Percentiles rank a stretch among this genome's conserved stretches.
phyloP scores from a whole-genome alignment of 495 filamentous ascomycete genomes.

The Cercophora samala region DNA sequence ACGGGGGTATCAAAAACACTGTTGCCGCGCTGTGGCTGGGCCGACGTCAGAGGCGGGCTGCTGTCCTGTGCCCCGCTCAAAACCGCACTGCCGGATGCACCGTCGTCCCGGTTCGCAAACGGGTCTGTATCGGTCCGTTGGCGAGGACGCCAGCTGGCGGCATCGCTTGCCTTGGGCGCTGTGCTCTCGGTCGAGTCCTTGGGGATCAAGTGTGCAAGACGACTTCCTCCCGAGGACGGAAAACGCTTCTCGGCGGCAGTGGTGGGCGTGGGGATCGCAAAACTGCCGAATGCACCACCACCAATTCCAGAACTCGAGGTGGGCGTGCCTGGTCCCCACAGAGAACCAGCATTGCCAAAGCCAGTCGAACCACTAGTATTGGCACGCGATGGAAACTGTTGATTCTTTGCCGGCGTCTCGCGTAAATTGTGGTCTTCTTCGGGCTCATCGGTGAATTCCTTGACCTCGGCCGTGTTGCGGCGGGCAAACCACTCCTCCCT shows the following conservation, averaged over 20 bases:
- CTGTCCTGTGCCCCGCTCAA: slow-evolving; percentile 73
- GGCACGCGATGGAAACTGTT: slow-evolving; percentile 62
- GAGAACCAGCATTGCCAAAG: slow-evolving; percentile 54
- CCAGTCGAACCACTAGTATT: slow-evolving; percentile 49
- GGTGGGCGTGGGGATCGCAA: slow-evolving; percentile 54
- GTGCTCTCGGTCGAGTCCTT: slow-evolving; percentile 72
- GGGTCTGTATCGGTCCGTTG: slow-evolving; percentile 78
- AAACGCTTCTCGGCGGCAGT: slow-evolving; percentile 73
- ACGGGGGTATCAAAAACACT: slow-evolving; percentile 55
- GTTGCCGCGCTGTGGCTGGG: slow-evolving; percentile 35
- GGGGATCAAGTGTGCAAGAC: slow-evolving; percentile 77
- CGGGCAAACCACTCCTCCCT: slow-evolving; percentile 58
- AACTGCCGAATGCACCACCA: slow-evolving; percentile 76
- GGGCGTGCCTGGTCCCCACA: slow-evolving; percentile 60
- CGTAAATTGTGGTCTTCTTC: slow-evolving; percentile 35
- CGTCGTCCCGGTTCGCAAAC: slow-evolving; percentile 60
- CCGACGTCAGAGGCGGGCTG: slow-evolving; percentile 51
- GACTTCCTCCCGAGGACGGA: slow-evolving; percentile 67
- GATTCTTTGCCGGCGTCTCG: slow-evolving; percentile 36
- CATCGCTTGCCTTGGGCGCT: slow-evolving; percentile 36
- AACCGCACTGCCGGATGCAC: slow-evolving; percentile 70
- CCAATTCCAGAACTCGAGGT: slow-evolving; percentile 61
- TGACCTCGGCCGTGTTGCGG: slow-evolving; percentile 66
- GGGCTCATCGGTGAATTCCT: slow-evolving; percentile 44
- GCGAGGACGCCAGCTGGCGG: slow-evolving; percentile 46